Base-by-base conservation (phyloP, 1,284 basidiomycete genomes). In the Xerocomus amazonicus region DNA sequence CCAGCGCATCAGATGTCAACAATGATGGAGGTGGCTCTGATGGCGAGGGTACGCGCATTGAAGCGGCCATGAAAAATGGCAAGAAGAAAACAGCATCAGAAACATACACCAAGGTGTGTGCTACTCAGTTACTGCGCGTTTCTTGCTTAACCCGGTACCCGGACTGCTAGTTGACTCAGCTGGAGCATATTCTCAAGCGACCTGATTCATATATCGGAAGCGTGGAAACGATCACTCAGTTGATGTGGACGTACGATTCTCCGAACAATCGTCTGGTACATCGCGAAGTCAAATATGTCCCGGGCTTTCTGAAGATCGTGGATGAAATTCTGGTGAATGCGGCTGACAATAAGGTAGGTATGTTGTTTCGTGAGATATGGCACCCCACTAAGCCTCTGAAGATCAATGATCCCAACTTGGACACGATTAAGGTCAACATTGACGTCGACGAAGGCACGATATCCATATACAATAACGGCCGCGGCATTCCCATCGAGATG, bases 321-420 rank as follows among this genome's bases (percentile, higher is more conserved):
- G 97, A 99, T 65, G 97, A 99, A 73, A 99, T 99, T 62, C 78
- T 99, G 6, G 97, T 99, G 61, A 99, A 99, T 67, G 97, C 97
- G 16, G 97, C 97, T 7, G 97, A 99, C 70, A 97, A 99, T 75
- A 99, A 99, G 84, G 96, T 90, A 56, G 46, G 65, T 61, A 17
- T 41, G 26, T 31, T 48, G 31, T 17, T 34, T 46, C 34, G 37
- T 52, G 9, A 27, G 43, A 28, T 6, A 12, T 19, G 32, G 40
- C 27, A 43, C 14, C 12, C 48, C 16, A 37, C 29, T 47, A 38
- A 10, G 46, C 6, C 23, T 39, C 13, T 45, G n/a, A 50, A 96
- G 93, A 90, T 95, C 65, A 95, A 95, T 56, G 94, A 97, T 68
- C 50, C 81, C 2, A 82, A 66, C 47, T 97, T 97, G 94, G 89